Base-by-base conservation (phyloP, 176 grass and related monocot genomes). In the Guadua angustifolia region DNA sequence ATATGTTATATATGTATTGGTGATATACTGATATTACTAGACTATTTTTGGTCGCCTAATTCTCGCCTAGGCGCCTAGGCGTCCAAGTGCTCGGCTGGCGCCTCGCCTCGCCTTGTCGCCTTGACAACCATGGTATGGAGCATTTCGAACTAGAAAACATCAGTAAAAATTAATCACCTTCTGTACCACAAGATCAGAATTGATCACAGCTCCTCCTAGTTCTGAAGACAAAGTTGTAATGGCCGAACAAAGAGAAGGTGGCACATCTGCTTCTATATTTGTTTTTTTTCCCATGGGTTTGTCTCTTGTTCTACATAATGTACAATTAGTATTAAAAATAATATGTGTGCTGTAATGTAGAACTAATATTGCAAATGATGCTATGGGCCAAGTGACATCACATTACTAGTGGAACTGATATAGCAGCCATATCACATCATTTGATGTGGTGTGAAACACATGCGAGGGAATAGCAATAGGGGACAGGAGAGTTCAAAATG, bases 161-260 rank as follows among this genome's bases (percentile, higher is more conserved):
- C 42, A 53, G 56, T 32, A 56, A 60, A n/a, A 16, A 60, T 63
- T 61, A 73, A 15, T 81, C 39, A 51, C 29, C 61, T 69, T 4
- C 29, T 75, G 9, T 60, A 59, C 42, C 52, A 69, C 42, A 51
- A n/a, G 3, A 61, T 15, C 29, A 61, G 33, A 71, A 49, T 77
- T 69, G 8, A 32, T 0, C n/a, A 7, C 49, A 76, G 49, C 65
- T 75, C 78, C 19, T 45, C n/a, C 17, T 52, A 75, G 59, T 87
- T 82, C 59, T n/a, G 59, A 74, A 47, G 19, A 9, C 40, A 74
- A 64, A 68, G 12, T 35, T 69, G 18, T 58, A 53, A 57, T 74
- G 24, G 32, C 1, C 1, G 2, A 18, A 80, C 46, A 80, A 74
- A 43, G 32, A 14, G 47, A 68, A 68, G 60, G 75, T 75, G 85